A percentile compares a stretch with the other conserved stretches of the same genome.
Evolutionary conservation across 768 basidiomycete genomes (phyloP).

Genomic region (Russula abietina): DNA sequence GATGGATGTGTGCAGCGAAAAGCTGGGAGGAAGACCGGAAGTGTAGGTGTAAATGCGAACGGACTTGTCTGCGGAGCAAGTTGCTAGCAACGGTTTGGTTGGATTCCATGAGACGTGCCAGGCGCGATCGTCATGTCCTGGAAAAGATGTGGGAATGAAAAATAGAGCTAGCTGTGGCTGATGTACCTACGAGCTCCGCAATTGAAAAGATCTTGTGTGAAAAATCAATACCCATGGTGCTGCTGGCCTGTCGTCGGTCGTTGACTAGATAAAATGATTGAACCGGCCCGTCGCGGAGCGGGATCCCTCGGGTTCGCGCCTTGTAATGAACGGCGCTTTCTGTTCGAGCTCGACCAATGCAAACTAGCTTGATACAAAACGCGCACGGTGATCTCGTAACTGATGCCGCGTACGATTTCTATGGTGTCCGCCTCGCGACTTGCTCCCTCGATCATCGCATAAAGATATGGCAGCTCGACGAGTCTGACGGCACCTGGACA

Average conservation of each 20-base stretch:
- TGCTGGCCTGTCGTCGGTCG: background rate
- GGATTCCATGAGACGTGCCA: conserved; percentile 94
- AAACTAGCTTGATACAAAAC: conserved; percentile 71
- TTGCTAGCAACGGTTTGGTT: conserved; percentile 70
- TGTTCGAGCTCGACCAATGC: conserved; percentile 46
- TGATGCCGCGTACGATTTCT: conserved; percentile 86
- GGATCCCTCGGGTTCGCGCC: background rate
- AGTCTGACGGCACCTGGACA: conserved; percentile 64
- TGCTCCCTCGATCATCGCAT: conserved; percentile 83
- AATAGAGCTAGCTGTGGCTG: background rate
- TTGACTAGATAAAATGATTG: too few species aligned
- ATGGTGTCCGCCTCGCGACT: conserved; percentile 75
- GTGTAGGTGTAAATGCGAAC: conserved; percentile 77
- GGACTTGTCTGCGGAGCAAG: conserved; percentile 92
- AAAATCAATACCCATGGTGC: conserved; percentile 2
- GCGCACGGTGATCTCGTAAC: conserved; percentile 79
- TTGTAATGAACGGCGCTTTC: background rate
- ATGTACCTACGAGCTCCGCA: conserved; percentile 5
- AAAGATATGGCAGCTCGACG: conserved; percentile 80
- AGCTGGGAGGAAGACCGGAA: conserved; percentile 32
- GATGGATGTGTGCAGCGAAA: conserved; percentile 51
- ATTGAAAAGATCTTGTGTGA: conserved; percentile 16
- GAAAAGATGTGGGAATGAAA: background rate
- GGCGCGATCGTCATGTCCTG: conserved; percentile 76
- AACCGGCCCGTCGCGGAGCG: conserved; percentile 10